Base-by-base conservation (phyloP, 176 grass and related monocot species). In the Areca catechu region DNA sequence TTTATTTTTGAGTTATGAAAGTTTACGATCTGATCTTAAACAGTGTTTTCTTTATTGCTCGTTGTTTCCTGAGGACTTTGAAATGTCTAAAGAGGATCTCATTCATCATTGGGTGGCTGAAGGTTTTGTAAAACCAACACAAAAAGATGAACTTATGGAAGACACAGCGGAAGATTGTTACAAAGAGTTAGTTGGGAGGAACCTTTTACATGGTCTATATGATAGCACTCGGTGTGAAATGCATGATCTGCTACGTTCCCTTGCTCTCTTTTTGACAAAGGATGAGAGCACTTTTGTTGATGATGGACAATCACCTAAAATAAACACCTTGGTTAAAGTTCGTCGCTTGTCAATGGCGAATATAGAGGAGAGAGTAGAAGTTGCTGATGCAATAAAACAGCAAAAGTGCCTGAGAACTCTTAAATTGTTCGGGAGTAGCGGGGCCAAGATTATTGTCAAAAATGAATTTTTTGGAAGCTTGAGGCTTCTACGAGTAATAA, bases 11-110 rank as follows among this genome's bases (percentile, higher is more conserved):
- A 76, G 77, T 73, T 94, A 85, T 34, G 67, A 72, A 20, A 71
- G 88, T 76, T 76, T 95, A 58, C 74, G 77, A 19, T 83, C 84
- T 61, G 57, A 85, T 53, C 59, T 88, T 2, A 95, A 95, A 58
- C 84, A 95, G 62, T 95, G 89, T 34, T 95, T 95, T 66, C 81
- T 95, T 15, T 80, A 85, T 57, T 95, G 74, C 48, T 76, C 84
- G 22, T 51, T 88, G 60, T 95, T 85, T 60, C 89, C 80, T 48
- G 71, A 82, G 64, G 84, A 88, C 56, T 74, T 48, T 19, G 66
- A 58, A 50, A 82, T 95, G 22, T 67, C 51, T 43, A 60, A 34
- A 17, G 82, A 79, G 70, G 74, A 73, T 52, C 74, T 95, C 53
- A 74, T 88, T 51, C 71, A 74, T 1, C 73, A 67, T 43, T 95